Evolutionary conservation across 1,139 yeast genomes (phyloP).

Genomic region (Suhomyces kunorum): DNA sequence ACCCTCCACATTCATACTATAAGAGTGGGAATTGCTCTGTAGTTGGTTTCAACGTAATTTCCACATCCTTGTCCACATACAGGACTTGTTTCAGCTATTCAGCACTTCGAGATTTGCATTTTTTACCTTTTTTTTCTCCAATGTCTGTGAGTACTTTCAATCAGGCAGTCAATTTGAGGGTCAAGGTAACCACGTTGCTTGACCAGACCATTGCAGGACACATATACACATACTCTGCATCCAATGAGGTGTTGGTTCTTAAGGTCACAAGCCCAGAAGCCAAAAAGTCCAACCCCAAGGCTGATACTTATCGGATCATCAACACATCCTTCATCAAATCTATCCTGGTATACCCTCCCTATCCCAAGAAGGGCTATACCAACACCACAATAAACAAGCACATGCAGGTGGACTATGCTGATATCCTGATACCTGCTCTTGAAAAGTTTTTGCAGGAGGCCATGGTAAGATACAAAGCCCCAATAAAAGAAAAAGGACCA

Average conservation of each 20-base stretch:
- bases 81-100: no score
- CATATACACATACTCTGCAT: conserved; percentile 56
- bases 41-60: no score
- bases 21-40: no score
- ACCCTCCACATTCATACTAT: no score
- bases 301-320: conserved; percentile 50
- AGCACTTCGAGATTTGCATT: neutral
- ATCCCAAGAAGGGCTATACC: conserved; percentile 21
- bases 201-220: conserved; percentile 61
- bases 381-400: conserved; percentile 11
- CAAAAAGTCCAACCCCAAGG: conserved; percentile 19
- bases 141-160: conserved; percentile 34
- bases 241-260: conserved; percentile 27
- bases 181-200: conserved; percentile 58
- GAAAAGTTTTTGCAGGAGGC: conserved; percentile 20
- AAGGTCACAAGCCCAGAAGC: conserved; percentile 23
- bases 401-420: conserved; percentile 10
- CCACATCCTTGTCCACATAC: no score
- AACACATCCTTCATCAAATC: conserved; percentile 61
- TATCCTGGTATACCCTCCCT: conserved; percentile 42
- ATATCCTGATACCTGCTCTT: conserved; percentile 21
- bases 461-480: conserved; percentile 16
- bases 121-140: neutral
- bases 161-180: conserved; percentile 45
- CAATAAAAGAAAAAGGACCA: conserved; percentile 2